These are phyloP conservation scores for Henningerozyma blattae DNA, from an alignment of 805 yeast species.

Conservation along the genomic window DNA sequence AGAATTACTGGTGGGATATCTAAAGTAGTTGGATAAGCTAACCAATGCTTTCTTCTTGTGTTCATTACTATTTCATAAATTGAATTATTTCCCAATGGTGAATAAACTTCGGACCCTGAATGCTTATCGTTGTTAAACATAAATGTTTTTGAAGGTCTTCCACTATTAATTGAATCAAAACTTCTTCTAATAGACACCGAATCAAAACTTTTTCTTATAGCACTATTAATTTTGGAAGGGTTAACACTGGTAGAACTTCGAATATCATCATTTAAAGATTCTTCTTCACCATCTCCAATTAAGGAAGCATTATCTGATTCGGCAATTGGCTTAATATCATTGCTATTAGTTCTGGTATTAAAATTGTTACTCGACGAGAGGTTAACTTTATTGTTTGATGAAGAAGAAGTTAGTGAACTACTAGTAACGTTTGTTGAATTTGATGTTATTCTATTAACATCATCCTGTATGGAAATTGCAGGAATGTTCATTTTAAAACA, in stretches of 20 bases:
- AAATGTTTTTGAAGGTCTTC: slow-evolving; percentile 9
- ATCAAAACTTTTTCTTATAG: slow-evolving; percentile 14
- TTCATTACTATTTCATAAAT: slow-evolving; percentile 57
- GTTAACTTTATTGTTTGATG: too few species aligned
- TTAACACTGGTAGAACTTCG: slow-evolving; percentile 9
- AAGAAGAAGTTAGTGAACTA: too few species aligned
- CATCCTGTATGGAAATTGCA: too few species aligned
- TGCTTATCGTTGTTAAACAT: slow-evolving; percentile 14
- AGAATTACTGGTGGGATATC: slow-evolving; percentile 80
- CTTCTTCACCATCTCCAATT: slow-evolving; percentile 8
- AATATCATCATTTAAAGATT: slow-evolving; percentile 26
- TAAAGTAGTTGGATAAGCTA: slow-evolving; percentile 57
- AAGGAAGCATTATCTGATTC: too few species aligned
- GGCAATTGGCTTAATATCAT: too few species aligned
- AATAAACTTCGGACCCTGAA: slow-evolving; percentile 23
- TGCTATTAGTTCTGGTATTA: too few species aligned
- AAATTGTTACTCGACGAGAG: too few species aligned
- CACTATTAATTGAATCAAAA: slow-evolving; percentile 21
- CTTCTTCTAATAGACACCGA: slow-evolving; percentile 19
- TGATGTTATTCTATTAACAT: too few species aligned
- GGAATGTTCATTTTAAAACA: too few species aligned
- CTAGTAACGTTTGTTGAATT: too few species aligned
- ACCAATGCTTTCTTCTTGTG: slow-evolving; percentile 25
- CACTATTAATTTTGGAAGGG: neutral
- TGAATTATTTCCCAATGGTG: slow-evolving; percentile 39